These are phyloP conservation scores for Escovopsis sp. DNA, from an alignment of 2,329 filamentous ascomycete genomes.

Conservation along the genomic window DNA sequence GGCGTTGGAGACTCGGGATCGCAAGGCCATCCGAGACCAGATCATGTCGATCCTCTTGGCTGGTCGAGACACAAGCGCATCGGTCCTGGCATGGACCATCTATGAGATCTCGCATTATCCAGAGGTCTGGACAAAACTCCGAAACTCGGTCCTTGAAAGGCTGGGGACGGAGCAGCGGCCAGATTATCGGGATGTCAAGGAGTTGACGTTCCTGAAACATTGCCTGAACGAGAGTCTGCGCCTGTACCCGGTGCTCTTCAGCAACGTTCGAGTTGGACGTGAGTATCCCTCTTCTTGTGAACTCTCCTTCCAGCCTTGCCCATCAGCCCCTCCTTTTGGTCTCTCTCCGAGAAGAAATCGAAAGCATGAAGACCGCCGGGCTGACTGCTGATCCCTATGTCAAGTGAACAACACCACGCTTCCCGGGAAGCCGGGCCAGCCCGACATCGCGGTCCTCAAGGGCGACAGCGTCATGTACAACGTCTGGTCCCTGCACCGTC, in stretches of 20 bases:
- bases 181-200: slow-evolving; percentile 69
- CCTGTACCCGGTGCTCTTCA: slow-evolving; percentile 63
- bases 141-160: slow-evolving; percentile 50
- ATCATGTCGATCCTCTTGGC: slow-evolving; percentile 70
- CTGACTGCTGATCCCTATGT: no score
- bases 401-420: slow-evolving; percentile 54
- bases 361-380: no score
- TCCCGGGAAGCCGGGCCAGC: slow-evolving; percentile 48
- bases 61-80: slow-evolving; percentile 75
- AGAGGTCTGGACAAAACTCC: slow-evolving; percentile 50
- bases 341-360: no score
- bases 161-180: slow-evolving; percentile 49
- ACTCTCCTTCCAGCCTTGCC: not conserved
- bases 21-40: slow-evolving; percentile 66
- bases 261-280: slow-evolving; percentile 46
- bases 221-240: slow-evolving; percentile 64
- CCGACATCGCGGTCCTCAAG: slow-evolving; percentile 46
- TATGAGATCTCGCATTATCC: slow-evolving; percentile 69
- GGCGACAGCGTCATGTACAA: slow-evolving; percentile 52
- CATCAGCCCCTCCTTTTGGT: not conserved
- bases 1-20: slow-evolving; percentile 60
- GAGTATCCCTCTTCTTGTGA: no score
- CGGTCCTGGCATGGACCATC: slow-evolving; percentile 64
- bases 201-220: slow-evolving; percentile 67
- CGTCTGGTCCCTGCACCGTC: slow-evolving; percentile 58